These are phyloP conservation scores for Lithospermum erythrorhizon DNA, from an alignment of 257 asterid genomes.

Conservation along the genomic window DNA sequence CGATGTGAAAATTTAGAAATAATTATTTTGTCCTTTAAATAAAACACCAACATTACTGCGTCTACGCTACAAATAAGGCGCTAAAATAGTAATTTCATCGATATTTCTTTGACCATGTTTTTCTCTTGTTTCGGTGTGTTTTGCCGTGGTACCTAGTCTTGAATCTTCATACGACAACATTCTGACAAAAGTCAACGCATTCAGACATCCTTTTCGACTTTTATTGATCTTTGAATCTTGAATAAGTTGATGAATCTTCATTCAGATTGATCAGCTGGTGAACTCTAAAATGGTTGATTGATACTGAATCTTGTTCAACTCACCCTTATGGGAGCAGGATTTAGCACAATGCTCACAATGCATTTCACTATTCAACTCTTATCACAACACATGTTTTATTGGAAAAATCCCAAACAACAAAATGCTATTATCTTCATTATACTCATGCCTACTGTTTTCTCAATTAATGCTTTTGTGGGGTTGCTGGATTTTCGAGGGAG, in stretches of 20 bases:
- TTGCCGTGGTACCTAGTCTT: too few relatives aligned
- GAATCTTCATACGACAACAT: too few relatives aligned
- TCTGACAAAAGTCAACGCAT: too few relatives aligned
- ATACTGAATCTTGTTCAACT: constrained; percentile 60
- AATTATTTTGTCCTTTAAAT: too few relatives aligned
- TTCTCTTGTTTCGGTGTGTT: too few relatives aligned
- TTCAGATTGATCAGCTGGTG: constrained; percentile 13
- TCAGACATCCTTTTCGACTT: background rate
- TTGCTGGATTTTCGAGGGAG: constrained; percentile 53
- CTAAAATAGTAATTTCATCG: too few relatives aligned
- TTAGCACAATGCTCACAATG: constrained; percentile 47
- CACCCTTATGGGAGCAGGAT: constrained; percentile 52
- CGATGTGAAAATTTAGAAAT: too few relatives aligned
- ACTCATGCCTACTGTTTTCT: constrained; percentile 72
- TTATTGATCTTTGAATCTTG: background rate
- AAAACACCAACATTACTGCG: too few relatives aligned
- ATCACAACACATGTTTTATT: constrained; percentile 72
- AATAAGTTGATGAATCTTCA: background rate
- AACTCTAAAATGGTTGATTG: constrained; percentile 31
- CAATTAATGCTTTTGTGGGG: constrained; percentile 59
- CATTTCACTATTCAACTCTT: constrained; percentile 70
- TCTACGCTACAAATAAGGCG: too few relatives aligned
- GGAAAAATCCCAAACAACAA: constrained; percentile 89
- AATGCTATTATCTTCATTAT: constrained; percentile 56
- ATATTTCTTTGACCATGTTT: too few relatives aligned